Evolutionary conservation across 148 eudicot genomes (phyloP).

Genomic region (Diospyros lotus): DNA sequence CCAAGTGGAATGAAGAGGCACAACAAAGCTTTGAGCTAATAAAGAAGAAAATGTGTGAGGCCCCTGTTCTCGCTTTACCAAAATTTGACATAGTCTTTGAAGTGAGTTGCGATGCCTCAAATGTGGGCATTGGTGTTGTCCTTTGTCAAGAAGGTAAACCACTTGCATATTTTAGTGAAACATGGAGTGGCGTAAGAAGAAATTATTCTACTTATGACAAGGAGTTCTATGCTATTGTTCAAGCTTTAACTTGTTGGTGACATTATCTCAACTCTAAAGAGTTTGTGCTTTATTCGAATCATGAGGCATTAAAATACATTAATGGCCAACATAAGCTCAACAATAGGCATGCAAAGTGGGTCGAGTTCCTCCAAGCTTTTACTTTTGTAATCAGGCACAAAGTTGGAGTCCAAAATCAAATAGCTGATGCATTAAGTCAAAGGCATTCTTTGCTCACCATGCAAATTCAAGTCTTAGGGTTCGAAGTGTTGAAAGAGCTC

Average conservation of each 20-base stretch:
- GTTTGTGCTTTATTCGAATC: background rate
- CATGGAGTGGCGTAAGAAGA: background rate
- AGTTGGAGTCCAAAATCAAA: background rate
- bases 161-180: background rate
- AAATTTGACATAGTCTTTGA: background rate
- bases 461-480: background rate
- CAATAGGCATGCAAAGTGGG: background rate
- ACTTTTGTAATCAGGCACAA: background rate
- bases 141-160: background rate
- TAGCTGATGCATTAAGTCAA: background rate
- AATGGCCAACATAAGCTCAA: too few relatives aligned
- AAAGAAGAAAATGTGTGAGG: background rate
- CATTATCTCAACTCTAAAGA: background rate
- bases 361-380: too few relatives aligned
- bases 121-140: background rate
- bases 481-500: background rate
- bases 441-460: background rate
- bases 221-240: background rate
- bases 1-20: background rate
- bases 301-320: background rate
- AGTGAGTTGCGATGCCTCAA: background rate
- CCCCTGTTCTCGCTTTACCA: background rate
- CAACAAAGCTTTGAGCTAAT: too few relatives aligned
- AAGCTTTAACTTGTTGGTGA: background rate
- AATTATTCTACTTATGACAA: constrained; percentile 3